phyloP scores from a whole-genome alignment of 441 rosid species.

The Aleurites moluccanus region DNA sequence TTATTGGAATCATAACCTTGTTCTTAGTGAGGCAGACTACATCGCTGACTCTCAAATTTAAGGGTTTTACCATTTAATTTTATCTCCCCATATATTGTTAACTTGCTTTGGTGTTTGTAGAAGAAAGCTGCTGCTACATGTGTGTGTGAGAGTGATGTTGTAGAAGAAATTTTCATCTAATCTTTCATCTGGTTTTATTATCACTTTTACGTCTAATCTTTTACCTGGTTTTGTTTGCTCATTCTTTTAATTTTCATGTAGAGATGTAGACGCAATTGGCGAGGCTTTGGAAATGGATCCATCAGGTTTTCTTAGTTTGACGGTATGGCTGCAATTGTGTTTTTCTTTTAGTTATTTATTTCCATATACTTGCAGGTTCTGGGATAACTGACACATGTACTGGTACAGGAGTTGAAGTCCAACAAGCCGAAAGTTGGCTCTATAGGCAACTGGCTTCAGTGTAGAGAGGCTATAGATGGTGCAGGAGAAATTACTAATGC shows the following conservation, averaged over 20 bases:
- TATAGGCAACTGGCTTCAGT: slow-evolving; percentile 69
- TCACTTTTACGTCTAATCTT: not conserved
- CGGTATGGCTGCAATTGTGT: slow-evolving; percentile 44
- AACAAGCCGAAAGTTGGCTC: slow-evolving; percentile 34
- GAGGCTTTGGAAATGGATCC: slow-evolving; percentile 51
- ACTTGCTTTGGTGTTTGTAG: not conserved
- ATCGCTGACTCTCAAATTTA: not conserved
- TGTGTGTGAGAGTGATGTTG: not conserved
- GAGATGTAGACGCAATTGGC: slow-evolving; percentile 49
- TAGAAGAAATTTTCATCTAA: not conserved
- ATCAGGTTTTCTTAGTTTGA: slow-evolving; percentile 34
- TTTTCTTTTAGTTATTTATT: slow-evolving; percentile 14
- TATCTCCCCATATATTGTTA: not conserved
- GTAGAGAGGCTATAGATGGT: slow-evolving; percentile 47
- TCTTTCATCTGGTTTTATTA: not conserved
- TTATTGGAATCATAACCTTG: not conserved
- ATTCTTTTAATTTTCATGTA: slow-evolving; percentile 37
- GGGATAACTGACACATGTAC: slow-evolving; percentile 24
- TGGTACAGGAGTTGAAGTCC: slow-evolving; percentile 44
- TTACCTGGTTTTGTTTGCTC: not conserved
- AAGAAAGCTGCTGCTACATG: not conserved
- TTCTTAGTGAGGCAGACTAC: not conserved
- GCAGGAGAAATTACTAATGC: slow-evolving; percentile 40
- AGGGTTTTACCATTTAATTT: not conserved
- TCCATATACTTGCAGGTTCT: slow-evolving; percentile 14